Evolutionary conservation across 768 basidiomycete genomes (phyloP).

Genomic region (Mycena rebaudengoi): DNA sequence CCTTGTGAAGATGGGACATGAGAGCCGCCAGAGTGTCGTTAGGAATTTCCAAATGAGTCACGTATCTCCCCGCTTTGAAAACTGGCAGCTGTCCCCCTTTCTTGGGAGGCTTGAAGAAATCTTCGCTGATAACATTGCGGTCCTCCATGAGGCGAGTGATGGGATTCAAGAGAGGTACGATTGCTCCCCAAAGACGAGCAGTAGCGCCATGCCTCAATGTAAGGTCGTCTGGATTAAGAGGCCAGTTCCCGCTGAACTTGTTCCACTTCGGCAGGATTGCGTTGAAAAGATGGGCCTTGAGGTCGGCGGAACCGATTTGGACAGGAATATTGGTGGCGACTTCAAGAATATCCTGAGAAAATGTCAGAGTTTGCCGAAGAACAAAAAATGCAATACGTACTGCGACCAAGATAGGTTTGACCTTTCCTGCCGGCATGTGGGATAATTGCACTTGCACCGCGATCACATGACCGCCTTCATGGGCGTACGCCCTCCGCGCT

Average conservation of each 20-base stretch:
- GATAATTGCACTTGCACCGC: not conserved
- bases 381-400: not conserved
- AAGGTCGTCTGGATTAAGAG: not conserved
- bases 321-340: slow-evolving; percentile 31
- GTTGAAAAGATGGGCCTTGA: slow-evolving; percentile 28
- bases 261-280: slow-evolving; percentile 23
- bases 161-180: no score
- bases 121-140: no score
- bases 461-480: no score
- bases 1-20: no score
- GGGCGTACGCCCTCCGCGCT: no score
- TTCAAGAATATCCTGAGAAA: slow-evolving; percentile 27
- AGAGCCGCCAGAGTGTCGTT: no score
- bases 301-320: slow-evolving; percentile 30
- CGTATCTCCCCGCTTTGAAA: no score
- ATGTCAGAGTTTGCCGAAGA: not conserved
- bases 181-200: no score
- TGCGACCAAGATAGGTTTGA: not conserved
- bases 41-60: no score
- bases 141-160: no score
- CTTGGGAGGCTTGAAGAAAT: no score
- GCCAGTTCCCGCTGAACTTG: slow-evolving; percentile 2
- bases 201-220: slow-evolving; percentile 5
- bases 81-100: no score
- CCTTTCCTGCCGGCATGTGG: not conserved